Percentiles rank a stretch among this genome's conserved stretches.
phyloP scores from a whole-genome alignment of 768 basidiomycete genomes.

The Pulveroboletus sp. region DNA sequence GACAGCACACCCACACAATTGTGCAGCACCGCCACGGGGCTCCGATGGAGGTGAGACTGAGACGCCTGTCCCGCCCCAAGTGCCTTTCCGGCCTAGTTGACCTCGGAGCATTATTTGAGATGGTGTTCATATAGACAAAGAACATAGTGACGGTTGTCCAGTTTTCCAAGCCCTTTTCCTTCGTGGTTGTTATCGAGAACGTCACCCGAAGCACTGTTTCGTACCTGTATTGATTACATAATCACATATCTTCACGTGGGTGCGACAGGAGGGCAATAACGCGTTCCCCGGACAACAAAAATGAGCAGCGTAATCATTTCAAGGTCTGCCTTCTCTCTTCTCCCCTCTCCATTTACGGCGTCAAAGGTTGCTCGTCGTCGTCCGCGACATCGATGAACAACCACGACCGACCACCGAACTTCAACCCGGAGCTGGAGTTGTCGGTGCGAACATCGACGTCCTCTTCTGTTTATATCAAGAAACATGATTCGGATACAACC shows the following conservation, averaged over 20 bases:
- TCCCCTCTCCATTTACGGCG: conserved; percentile 6
- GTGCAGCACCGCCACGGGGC: too few species aligned
- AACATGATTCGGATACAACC: conserved; percentile 5
- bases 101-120: neutral
- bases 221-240: conserved; percentile 20
- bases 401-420: conserved; percentile 19
- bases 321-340: conserved; percentile 8
- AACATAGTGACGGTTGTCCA: too few species aligned
- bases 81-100: neutral
- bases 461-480: conserved; percentile 20
- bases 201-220: too few species aligned
- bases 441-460: conserved; percentile 17
- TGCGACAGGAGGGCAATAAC: conserved; percentile 19
- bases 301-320: neutral
- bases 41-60: too few species aligned
- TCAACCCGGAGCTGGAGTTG: conserved; percentile 15
- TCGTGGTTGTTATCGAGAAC: too few species aligned
- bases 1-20: too few species aligned
- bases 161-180: too few species aligned
- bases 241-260: conserved; percentile 9
- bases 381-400: conserved; percentile 29
- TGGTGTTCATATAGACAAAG: too few species aligned
- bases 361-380: conserved; percentile 27
- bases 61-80: too few species aligned
- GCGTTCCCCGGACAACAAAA: conserved; percentile 24